Evolutionary conservation across 2,329 filamentous ascomycete genomes (phyloP), one percentile per base, ranked within the genome.

Genomic region (Sphaerulina vaccinii): DNA sequence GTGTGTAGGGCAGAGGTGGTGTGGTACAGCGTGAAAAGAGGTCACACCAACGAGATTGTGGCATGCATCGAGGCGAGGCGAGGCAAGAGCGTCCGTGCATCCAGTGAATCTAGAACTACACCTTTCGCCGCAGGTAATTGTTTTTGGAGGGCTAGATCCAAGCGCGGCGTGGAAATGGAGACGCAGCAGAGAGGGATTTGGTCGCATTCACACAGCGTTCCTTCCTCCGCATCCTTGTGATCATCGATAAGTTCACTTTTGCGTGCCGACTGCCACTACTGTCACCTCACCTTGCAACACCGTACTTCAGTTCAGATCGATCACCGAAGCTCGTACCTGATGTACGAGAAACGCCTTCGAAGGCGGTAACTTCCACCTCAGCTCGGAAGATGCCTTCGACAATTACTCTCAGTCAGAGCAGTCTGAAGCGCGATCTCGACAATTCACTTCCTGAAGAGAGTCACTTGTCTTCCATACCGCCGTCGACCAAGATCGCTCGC

Each of bases 371-470:
- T 61, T 57, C 54, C 46, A 60, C 50, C 51, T 44, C 51, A 36
- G 10, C 35, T 51, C 49, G 44, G 51, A 49, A 24, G 24, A 54
- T 54, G 52, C 47, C 52, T 41, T 46, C 47, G 41, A 46, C 46
- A 29, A 49, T 29, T 47, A 65, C n/a, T n/a, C n/a, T n/a, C n/a
- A n/a, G n/a, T n/a, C n/a, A n/a, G n/a, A n/a, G n/a, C n/a, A n/a
- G 29, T 29, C 43, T 37, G 29, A 46, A 65, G 55, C 63, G 63
- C 23, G 54, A 55, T 10, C 59, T 53, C 29, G 63, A 63, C 51
- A n/a, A n/a, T n/a, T n/a, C n/a, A n/a, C n/a, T n/a, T n/a, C n/a
- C n/a, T n/a, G n/a, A n/a, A n/a, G n/a, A n/a, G n/a, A n/a, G n/a
- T n/a, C n/a, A n/a, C n/a, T n/a, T n/a, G n/a, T n/a, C n/a, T n/a